Evolutionary conservation across 139 green algal species (phyloP).

Genomic region (Trebouxia sp.): DNA sequence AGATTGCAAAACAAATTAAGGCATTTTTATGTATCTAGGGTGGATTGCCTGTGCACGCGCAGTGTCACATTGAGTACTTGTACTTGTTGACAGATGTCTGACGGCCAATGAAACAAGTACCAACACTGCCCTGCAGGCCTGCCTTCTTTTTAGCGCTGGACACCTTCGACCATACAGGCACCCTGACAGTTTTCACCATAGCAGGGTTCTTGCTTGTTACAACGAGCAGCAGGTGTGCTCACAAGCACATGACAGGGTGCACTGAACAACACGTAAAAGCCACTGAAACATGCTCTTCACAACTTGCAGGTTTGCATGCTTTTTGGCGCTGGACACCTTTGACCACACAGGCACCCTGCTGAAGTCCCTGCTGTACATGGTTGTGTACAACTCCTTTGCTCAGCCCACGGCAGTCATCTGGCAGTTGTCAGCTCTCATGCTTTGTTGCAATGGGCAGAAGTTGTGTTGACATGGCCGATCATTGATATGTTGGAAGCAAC

Average conservation of each 20-base stretch:
- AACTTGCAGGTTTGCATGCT: conserved; percentile 38
- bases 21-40: too few relatives aligned
- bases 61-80: too few relatives aligned
- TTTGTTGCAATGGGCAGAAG: background rate
- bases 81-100: too few relatives aligned
- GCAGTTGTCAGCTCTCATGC: conserved; percentile 47
- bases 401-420: conserved; percentile 48
- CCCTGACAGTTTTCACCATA: too few relatives aligned
- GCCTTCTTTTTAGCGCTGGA: conserved; percentile 58
- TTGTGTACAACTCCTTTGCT: conserved; percentile 52
- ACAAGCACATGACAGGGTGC: background rate
- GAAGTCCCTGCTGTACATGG: conserved; percentile 49
- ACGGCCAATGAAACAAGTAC: too few relatives aligned
- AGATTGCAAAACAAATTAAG: too few relatives aligned
- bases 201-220: too few relatives aligned
- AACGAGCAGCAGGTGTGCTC: background rate
- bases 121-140: conserved; percentile 28
- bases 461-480: background rate
- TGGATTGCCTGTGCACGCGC: too few relatives aligned
- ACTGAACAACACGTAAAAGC: too few relatives aligned
- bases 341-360: conserved; percentile 42
- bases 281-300: background rate
- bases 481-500: background rate
- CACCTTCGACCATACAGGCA: conserved; percentile 44
- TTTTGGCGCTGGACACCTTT: conserved; percentile 54